A percentile compares a stretch with the other conserved stretches of the same genome.
phyloP scores from a whole-genome alignment of 2,329 filamentous ascomycete genomes.

The Pestalotiopsis sp. region DNA sequence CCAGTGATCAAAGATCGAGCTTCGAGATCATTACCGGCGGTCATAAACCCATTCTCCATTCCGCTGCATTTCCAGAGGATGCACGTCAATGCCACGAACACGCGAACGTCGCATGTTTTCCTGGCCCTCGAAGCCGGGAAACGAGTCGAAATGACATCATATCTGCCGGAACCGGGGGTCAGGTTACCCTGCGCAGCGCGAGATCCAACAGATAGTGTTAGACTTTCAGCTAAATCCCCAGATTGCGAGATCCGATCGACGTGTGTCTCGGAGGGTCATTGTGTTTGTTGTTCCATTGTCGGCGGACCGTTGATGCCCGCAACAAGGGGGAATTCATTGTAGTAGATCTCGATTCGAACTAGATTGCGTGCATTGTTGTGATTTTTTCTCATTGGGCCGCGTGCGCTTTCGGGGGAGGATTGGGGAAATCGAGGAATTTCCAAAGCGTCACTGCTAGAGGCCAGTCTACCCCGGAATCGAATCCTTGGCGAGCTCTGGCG shows the following conservation, averaged over 20 bases:
- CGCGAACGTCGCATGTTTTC: neutral
- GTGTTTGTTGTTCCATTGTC: neutral
- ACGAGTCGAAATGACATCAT: conserved; percentile 6
- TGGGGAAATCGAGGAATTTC: neutral
- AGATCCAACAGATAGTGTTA: neutral
- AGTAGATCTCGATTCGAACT: neutral
- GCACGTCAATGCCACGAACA: neutral
- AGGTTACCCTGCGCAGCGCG: neutral
- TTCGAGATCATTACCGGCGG: neutral
- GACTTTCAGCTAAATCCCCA: neutral
- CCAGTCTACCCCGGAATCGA: neutral
- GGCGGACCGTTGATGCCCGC: neutral
- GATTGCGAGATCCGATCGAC: neutral
- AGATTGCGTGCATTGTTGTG: neutral
- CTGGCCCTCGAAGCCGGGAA: neutral
- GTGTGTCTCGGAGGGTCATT: neutral
- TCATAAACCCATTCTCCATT: neutral
- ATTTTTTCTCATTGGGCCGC: neutral
- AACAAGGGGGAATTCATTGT: neutral
- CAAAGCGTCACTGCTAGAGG: neutral
- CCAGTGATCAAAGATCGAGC: neutral
- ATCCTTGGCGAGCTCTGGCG: neutral
- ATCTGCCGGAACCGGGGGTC: neutral
- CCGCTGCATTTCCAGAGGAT: neutral
- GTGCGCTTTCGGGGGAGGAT: neutral